A percentile compares a stretch with the other conserved stretches of the same genome.
phyloP scores from a whole-genome alignment of 2,329 filamentous ascomycete genomes.

The Cladophialophora immunda region DNA sequence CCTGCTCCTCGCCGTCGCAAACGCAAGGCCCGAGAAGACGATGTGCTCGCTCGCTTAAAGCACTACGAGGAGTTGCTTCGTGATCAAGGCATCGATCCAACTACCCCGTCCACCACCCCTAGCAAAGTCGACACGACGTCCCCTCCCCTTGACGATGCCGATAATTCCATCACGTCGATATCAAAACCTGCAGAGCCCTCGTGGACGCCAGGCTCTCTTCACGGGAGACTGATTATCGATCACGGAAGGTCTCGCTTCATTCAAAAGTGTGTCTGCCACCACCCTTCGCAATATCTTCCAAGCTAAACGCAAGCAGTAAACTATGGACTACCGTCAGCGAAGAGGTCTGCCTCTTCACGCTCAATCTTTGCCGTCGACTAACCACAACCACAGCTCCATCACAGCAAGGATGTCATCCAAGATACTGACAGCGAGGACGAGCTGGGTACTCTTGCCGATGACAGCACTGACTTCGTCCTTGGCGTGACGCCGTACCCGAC shows the following conservation, averaged over 20 bases:
- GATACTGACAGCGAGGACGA: conserved; percentile 36
- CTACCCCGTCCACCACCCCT: conserved; percentile 67
- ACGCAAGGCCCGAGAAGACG: conserved; percentile 72
- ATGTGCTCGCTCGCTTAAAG: conserved; percentile 72
- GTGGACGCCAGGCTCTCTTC: conserved; percentile 6
- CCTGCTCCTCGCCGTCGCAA: conserved; percentile 64
- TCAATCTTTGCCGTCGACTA: conserved; percentile 20
- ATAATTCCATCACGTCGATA: neutral
- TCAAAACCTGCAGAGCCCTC: conserved; percentile 3
- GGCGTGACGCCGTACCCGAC: conserved; percentile 34
- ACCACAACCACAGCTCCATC: conserved; percentile 17
- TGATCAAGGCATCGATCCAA: conserved; percentile 68
- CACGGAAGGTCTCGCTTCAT: conserved; percentile 39
- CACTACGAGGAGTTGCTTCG: conserved; percentile 73
- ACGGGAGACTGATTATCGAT: conserved; percentile 16
- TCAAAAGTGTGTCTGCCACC: conserved; percentile 24
- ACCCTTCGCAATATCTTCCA: conserved; percentile 2
- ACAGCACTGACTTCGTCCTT: conserved; percentile 27
- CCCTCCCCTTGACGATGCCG: conserved; percentile 37
- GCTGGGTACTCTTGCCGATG: conserved; percentile 26
- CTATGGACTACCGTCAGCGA: conserved; percentile 22
- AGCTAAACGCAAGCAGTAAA: conserved; percentile 20
- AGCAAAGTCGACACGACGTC: conserved; percentile 12
- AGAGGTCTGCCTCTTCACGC: conserved; percentile 21
- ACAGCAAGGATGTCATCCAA: conserved; percentile 22